Conservation (phyloP, 164 flowering plant species). For the Houttuynia cordata region DNA sequence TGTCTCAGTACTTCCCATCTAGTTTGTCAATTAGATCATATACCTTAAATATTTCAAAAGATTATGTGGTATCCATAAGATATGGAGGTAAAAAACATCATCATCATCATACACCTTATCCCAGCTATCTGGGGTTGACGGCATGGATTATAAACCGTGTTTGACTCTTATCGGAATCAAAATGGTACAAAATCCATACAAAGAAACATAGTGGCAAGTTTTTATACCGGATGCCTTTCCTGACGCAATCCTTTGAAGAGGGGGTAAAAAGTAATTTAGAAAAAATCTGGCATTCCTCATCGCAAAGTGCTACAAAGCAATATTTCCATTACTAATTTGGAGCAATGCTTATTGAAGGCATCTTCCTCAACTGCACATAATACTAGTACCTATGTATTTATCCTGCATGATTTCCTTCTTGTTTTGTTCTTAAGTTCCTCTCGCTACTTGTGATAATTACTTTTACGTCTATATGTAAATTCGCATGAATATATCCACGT, state of each 20-base stretch:
- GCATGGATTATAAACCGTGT: too few species aligned
- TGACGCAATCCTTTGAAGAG: too few species aligned
- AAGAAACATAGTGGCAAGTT: too few species aligned
- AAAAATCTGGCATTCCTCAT: conserved; percentile 61
- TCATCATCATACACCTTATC: too few species aligned
- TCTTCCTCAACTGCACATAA: conserved; percentile 63
- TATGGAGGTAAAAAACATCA: too few species aligned
- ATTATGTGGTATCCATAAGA: too few species aligned
- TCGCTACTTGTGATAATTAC: not conserved
- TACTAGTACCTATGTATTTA: conserved; percentile 38
- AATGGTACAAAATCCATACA: too few species aligned
- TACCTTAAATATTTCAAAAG: not conserved
- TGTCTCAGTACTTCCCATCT: not conserved
- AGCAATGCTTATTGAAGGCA: conserved; percentile 60
- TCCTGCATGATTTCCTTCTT: not conserved
- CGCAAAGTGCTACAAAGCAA: conserved; percentile 75
- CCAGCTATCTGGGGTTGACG: too few species aligned
- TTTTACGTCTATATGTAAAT: not conserved
- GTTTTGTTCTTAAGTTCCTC: not conserved
- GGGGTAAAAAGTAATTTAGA: conserved; percentile 11
- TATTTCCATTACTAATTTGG: conserved; percentile 68
- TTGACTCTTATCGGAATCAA: too few species aligned
- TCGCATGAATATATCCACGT: too few species aligned
- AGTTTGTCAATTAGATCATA: not conserved
- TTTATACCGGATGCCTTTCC: conserved; percentile 46